Base-by-base conservation (phyloP, 192 early-diverging fungal genomes). In the Rhizophagus clarus region DNA sequence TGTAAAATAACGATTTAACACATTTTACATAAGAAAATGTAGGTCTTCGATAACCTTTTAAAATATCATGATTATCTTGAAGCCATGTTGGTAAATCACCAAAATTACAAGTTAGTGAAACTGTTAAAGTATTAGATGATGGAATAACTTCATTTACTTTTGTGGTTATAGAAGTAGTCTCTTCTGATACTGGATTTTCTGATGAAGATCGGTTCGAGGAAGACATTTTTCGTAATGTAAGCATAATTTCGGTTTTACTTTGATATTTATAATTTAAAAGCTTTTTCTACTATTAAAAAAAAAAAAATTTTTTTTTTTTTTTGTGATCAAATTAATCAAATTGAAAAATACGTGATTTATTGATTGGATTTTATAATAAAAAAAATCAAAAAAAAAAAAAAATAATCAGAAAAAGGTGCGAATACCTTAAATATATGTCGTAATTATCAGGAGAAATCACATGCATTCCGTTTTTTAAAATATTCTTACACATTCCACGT, bases 11-110 rank as follows among this genome's bases (percentile, higher is more conserved):
- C 17, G 67, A 71, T 40, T 79, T 60, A 20, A 34, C 66, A 60
- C 77, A 79, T 56, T 79, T 79, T 12, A 40, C 7, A 62, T 79
- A 79, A 12, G 49, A 71, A 79, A 71, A 71, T 28, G 77, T 79
- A 28, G 77, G 77, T 15, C 67, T 66, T 37, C 77, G 29, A 61
- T 79, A 79, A 22, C 71, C 77, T 37, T 45, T 69, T 28, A 79
- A 34, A 28, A 79, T 79, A 45, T 79, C 68, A 9, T 11, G 3
- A 71, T 79, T 79, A 79, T 79, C 77, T 49, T 79, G 77, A 47
- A 70, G 29, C 77, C 77, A 79, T 22, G 15, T 4, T 5, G 77
- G 77, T 7, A 79, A 67, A 71, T 79, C 77, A n/a, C 42, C 77
- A 79, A 72, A 79, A 71, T 79, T 56, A 56, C 51, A 56, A 7